Conservation (phyloP, 2,329 filamentous ascomycete genomes). For the Scopulariopsis brevicaulis region DNA sequence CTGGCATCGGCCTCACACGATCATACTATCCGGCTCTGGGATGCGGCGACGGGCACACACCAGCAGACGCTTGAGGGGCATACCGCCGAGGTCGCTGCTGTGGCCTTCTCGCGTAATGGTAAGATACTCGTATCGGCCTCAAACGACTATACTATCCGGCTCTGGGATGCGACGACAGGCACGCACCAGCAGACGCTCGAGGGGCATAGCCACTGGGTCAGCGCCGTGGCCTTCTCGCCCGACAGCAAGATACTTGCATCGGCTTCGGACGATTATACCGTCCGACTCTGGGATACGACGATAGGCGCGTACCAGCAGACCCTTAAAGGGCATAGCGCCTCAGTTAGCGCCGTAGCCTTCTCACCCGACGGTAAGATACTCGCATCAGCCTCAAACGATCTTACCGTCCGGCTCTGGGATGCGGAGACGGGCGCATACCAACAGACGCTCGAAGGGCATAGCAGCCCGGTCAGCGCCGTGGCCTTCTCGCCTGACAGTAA, state of each 20-base stretch:
- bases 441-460: conserved; percentile 10
- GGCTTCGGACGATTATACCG: too few species aligned
- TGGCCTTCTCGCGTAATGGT: conserved; percentile 11
- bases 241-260: too few species aligned
- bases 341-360: conserved; percentile 7
- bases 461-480: conserved; percentile 6
- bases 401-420: conserved; percentile 8
- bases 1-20: too few species aligned
- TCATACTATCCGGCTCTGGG: too few species aligned
- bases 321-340: too few species aligned
- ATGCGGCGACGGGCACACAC: too few species aligned
- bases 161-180: too few species aligned
- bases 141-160: conserved; percentile 8
- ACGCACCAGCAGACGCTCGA: conserved; percentile 9
- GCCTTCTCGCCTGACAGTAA: conserved; percentile 9
- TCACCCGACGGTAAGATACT: conserved; percentile 9
- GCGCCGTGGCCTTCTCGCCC: conserved; percentile 4
- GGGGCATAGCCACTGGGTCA: conserved; percentile 8
- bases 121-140: conserved; percentile 10
- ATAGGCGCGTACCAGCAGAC: too few species aligned
- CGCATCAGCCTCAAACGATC: conserved; percentile 9
- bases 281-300: too few species aligned
- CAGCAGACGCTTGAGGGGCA: too few species aligned
- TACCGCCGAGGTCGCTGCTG: not conserved
- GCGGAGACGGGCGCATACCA: conserved; percentile 6